Percentiles rank a stretch among this genome's conserved stretches.
Conservation (phyloP, 805 yeast genomes). For the Sugiyamaella lignohabitans region DNA sequence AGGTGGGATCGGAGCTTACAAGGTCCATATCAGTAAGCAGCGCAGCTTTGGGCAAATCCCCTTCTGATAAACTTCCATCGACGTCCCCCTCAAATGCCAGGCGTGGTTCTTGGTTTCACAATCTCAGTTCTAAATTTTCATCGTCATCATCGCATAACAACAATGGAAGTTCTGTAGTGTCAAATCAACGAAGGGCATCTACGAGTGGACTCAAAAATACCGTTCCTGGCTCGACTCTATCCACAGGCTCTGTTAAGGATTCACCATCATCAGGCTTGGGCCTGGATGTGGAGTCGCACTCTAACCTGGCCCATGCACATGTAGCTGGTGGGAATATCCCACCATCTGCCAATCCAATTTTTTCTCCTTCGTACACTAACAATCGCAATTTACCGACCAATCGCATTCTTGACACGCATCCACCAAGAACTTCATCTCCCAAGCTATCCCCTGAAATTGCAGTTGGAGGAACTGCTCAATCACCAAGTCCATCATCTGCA, state of each 20-base stretch:
- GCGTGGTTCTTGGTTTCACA: constrained; percentile 5
- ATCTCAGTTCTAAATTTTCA: constrained; percentile 8
- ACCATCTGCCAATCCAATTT: not conserved
- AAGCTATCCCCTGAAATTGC: constrained; percentile 14
- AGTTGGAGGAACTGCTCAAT: constrained; percentile 1
- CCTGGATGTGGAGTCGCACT: too few relatives aligned
- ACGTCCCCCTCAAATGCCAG: not conserved
- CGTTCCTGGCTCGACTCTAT: not conserved
- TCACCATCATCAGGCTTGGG: not conserved
- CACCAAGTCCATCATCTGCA: constrained; percentile 7
- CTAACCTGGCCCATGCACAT: too few relatives aligned
- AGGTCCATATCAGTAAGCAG: not conserved
- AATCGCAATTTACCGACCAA: constrained; percentile 5
- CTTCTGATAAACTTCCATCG: not conserved
- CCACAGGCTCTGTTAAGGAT: not conserved
- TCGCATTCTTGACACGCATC: constrained; percentile 7
- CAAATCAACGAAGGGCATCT: not conserved
- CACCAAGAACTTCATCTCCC: constrained; percentile 16
- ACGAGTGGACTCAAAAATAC: too few relatives aligned
- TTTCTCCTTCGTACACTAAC: not conserved
- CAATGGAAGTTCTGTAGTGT: not conserved
- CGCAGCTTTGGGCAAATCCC: not conserved
- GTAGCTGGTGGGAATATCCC: too few relatives aligned
- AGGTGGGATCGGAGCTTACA: not conserved
- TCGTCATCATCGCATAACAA: not conserved